These are phyloP conservation scores for Bassia scoparia DNA, from an alignment of 148 eudicot genomes.

Conservation along the genomic window DNA sequence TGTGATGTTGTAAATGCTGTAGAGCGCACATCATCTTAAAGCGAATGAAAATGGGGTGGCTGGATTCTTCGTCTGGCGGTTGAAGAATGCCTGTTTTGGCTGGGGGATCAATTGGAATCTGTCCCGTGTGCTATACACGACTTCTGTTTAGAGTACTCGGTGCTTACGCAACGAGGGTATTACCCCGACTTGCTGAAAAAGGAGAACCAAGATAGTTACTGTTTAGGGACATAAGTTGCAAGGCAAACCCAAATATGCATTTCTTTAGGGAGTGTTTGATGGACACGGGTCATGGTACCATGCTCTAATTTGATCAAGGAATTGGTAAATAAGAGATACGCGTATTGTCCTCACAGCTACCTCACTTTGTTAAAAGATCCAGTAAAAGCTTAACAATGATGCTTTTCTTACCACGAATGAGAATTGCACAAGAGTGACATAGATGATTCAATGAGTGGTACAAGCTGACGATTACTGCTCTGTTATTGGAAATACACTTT, in stretches of 20 bases:
- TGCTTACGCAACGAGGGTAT: conserved; percentile 63
- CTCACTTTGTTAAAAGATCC: conserved; percentile 62
- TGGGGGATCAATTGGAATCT: conserved; percentile 40
- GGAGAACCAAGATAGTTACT: conserved; percentile 86
- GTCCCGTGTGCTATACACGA: conserved; percentile 64
- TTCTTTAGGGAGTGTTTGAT: conserved; percentile 97
- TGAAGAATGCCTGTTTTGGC: conserved; percentile 31
- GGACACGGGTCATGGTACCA: conserved; percentile 80
- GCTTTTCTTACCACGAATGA: conserved; percentile 69
- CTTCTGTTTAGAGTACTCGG: conserved; percentile 60
- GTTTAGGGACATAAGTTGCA: conserved; percentile 54
- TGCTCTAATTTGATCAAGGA: conserved; percentile 77
- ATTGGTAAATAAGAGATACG: conserved; percentile 67
- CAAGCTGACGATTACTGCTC: conserved; percentile 90
- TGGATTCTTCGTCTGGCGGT: conserved; percentile 26
- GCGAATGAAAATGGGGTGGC: conserved; percentile 26
- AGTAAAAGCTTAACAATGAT: conserved; percentile 53
- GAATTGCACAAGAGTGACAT: conserved; percentile 73
- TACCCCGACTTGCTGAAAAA: conserved; percentile 85
- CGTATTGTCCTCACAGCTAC: conserved; percentile 50
- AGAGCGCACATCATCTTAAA: conserved; percentile 30
- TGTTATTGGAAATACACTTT: conserved; percentile 62
- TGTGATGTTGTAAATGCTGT: conserved; percentile 77
- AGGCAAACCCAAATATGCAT: conserved; percentile 70
- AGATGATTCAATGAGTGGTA: conserved; percentile 94